Evolutionary conservation across 176 grass and related monocot genomes (phyloP), one percentile per base, ranked within the genome.

Genomic region (Hyparrhenia diplandra): DNA sequence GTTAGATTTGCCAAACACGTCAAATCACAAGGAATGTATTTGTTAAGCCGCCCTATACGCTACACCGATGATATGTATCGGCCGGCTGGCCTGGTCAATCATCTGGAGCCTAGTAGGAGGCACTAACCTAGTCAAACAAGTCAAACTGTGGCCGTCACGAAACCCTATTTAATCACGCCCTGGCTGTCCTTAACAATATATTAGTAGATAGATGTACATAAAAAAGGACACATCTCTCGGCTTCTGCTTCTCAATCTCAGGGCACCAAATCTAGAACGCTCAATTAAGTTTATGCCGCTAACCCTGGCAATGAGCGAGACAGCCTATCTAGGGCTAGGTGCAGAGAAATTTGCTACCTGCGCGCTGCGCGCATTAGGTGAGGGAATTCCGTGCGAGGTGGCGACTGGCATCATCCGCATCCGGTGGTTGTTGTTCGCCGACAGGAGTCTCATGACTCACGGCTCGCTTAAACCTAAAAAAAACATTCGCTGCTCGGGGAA

Each of bases 351-450:
- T 57, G 54, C 54, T 80, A 68, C 55, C 42, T 55, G 43, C 59
- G 42, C 58, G 69, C 65, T 55, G 42, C 43, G 32, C 58, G 61
- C 66, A 82, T 89, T 86, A 85, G 88, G 78, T 85, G 83, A 89
- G 83, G 79, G 78, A 89, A 86, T 89, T 89, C 88, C 83, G 88
- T 86, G 67, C 83, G 24, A 11, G 72, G 78, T 82, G 66, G 57
- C 57, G 42, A 65, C 52, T 89, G 87, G 73, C 72, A 67, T 78
- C 43, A 57, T 21, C 47, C 47, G 47, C 51, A 73, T 82, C 78
- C 59, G 74, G 73, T 86, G n/a, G n/a, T n/a, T 86, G 73, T 86
- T 86, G 67, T 82, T 89, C 65, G 78, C 88, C 88, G 88, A 82
- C 88, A 86, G 2, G 67, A 40, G 66, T 60, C 83, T 86, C 83